These are phyloP conservation scores for Madurella fahalii DNA, from an alignment of 2,329 filamentous ascomycete species.

Conservation along the genomic window DNA sequence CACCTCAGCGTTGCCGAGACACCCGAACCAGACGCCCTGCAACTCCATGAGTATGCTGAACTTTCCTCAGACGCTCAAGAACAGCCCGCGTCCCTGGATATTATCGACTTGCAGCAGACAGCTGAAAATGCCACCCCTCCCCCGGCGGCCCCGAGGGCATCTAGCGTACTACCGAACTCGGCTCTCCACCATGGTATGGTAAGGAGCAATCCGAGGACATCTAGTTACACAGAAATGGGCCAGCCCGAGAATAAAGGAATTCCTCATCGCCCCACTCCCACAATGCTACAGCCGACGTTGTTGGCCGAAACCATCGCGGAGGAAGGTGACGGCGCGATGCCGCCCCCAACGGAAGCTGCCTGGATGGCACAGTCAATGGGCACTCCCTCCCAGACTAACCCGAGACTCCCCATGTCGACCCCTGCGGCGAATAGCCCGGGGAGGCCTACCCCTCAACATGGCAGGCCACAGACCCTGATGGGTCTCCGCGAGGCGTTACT, in stretches of 20 bases:
- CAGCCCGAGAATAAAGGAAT: slow-evolving; percentile 5
- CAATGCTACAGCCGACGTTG: slow-evolving; percentile 28
- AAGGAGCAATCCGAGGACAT: slow-evolving; percentile 27
- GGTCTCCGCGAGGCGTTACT: slow-evolving; percentile 53
- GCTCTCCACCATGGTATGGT: slow-evolving; percentile 19
- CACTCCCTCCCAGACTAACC: slow-evolving; percentile 22
- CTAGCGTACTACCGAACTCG: slow-evolving; percentile 29
- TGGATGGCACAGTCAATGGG: slow-evolving; percentile 1
- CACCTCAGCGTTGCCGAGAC: slow-evolving; percentile 74
- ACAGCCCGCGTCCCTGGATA: slow-evolving; percentile 55
- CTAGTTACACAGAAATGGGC: slow-evolving; percentile 6
- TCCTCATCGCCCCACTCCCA: slow-evolving; percentile 25
- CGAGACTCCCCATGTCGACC: slow-evolving; percentile 21
- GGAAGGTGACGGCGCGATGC: slow-evolving; percentile 29
- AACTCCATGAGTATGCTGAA: slow-evolving; percentile 31
- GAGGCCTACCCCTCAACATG: slow-evolving; percentile 38
- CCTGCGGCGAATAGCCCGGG: slow-evolving; percentile 17
- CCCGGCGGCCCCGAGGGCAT: slow-evolving; percentile 31
- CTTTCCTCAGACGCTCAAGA: slow-evolving; percentile 42
- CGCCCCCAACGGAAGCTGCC: not conserved
- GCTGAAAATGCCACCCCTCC: slow-evolving; percentile 47
- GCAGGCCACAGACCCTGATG: slow-evolving; percentile 52
- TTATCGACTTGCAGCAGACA: slow-evolving; percentile 63
- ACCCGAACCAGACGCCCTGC: slow-evolving; percentile 61
- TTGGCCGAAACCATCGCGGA: slow-evolving; percentile 42